Percentiles rank a stretch among this genome's conserved stretches.
These are phyloP conservation scores for Adansonia grandidieri DNA, from an alignment of 441 rosid species.

Conservation along the genomic window DNA sequence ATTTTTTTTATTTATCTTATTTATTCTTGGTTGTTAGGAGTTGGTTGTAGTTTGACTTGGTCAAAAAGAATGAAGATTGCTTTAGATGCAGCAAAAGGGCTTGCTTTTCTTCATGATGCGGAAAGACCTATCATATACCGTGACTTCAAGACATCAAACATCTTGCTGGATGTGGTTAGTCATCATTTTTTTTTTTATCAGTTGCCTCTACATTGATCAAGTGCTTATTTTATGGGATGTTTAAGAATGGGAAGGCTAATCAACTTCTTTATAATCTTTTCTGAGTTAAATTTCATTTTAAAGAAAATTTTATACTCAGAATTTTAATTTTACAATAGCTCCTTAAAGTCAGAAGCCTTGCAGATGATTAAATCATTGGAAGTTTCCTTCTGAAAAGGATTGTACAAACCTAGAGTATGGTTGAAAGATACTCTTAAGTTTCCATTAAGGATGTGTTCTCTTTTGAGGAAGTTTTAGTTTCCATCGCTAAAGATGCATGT, in stretches of 20 bases:
- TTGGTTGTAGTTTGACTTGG: slow-evolving; percentile 93
- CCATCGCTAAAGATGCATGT: slow-evolving; percentile 30
- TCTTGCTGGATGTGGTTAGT: slow-evolving; percentile 84
- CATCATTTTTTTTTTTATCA: slow-evolving; percentile 12
- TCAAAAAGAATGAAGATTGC: slow-evolving; percentile 94
- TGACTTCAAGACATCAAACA: slow-evolving; percentile 96
- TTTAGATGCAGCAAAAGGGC: slow-evolving; percentile 89
- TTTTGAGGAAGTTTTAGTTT: slow-evolving; percentile 22
- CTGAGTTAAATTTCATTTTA: slow-evolving; percentile 6
- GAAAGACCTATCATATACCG: slow-evolving; percentile 91
- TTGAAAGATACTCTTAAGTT: background rate
- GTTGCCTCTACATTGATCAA: slow-evolving; percentile 7
- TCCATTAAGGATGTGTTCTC: slow-evolving; percentile 9
- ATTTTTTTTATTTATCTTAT: slow-evolving; percentile 21
- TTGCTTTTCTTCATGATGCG: slow-evolving; percentile 93
- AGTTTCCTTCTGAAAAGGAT: background rate
- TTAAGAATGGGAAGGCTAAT: background rate
- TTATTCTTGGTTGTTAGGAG: slow-evolving; percentile 54
- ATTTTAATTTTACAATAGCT: background rate
- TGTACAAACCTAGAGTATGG: background rate
- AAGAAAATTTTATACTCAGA: background rate
- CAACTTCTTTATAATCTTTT: background rate
- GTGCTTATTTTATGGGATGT: slow-evolving; percentile 18
- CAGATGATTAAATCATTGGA: slow-evolving; percentile 1
- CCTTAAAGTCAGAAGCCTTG: background rate